phyloP scores from a whole-genome alignment of 352 stramenopile genomes.

The Blastocystis sp. region DNA sequence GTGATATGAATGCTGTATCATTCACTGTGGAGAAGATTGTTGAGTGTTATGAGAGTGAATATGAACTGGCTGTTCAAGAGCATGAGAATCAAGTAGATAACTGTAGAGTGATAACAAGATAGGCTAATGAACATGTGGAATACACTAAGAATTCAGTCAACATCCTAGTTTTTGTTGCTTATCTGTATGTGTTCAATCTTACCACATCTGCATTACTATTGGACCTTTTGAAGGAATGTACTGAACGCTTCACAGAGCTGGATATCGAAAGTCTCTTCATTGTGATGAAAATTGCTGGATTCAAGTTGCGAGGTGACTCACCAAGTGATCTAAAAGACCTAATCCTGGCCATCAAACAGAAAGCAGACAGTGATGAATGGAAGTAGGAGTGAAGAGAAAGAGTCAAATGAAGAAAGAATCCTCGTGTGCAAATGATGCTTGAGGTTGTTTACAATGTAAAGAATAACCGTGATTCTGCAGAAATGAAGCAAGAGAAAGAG shows the following conservation, averaged over 20 bases:
- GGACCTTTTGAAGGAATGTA: constrained; percentile 26
- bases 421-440: constrained; percentile 36
- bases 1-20: constrained; percentile 53
- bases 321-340: constrained; percentile 52
- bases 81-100: not conserved
- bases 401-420: not conserved
- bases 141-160: constrained; percentile 43
- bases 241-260: constrained; percentile 24
- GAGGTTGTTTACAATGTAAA: constrained; percentile 52
- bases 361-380: constrained; percentile 12
- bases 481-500: constrained; percentile 53
- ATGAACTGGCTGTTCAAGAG: not conserved
- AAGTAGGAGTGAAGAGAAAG: not conserved
- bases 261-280: constrained; percentile 17
- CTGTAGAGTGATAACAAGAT: not conserved
- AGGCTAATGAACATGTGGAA: constrained; percentile 1
- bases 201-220: constrained; percentile 9
- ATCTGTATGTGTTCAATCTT: constrained; percentile 6
- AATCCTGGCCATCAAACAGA: constrained; percentile 43
- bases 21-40: constrained; percentile 30
- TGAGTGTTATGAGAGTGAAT: not conserved
- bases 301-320: constrained; percentile 33
- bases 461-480: constrained; percentile 39
- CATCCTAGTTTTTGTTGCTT: constrained; percentile 3
- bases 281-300: constrained; percentile 46